Evolutionary conservation across 768 basidiomycete genomes (phyloP).

Genomic region (Russula lepida): DNA sequence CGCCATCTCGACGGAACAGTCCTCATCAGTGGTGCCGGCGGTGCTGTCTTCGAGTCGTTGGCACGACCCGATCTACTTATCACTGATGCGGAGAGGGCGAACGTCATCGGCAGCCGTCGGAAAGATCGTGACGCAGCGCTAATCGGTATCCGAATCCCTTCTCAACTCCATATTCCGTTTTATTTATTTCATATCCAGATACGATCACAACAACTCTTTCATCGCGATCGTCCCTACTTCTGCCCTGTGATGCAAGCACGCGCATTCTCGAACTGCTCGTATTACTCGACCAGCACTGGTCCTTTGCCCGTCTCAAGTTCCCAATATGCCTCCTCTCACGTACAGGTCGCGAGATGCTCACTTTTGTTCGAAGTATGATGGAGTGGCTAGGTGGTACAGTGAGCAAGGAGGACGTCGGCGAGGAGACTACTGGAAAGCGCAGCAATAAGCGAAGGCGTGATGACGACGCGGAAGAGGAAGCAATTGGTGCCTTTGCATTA

Average conservation of each 20-base stretch:
- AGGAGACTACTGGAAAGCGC: constrained; percentile 48
- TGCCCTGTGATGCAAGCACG: constrained; percentile 91
- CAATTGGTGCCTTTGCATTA: constrained; percentile 75
- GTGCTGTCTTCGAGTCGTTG: constrained; percentile 76
- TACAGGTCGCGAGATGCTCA: constrained; percentile 88
- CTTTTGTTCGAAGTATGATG: constrained; percentile 93
- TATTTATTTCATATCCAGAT: constrained; percentile 40
- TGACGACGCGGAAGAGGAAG: constrained; percentile 62
- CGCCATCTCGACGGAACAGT: constrained; percentile 93
- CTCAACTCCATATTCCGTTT: neutral
- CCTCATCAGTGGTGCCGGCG: constrained; percentile 63
- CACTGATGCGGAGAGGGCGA: constrained; percentile 81
- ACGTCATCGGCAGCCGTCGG: constrained; percentile 75
- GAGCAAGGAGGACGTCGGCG: constrained; percentile 85
- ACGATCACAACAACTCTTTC: constrained; percentile 81
- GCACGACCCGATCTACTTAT: constrained; percentile 89
- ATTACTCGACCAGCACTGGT: constrained; percentile 95
- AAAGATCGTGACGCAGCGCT: constrained; percentile 87
- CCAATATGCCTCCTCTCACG: constrained; percentile 92
- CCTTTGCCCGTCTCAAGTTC: constrained; percentile 70
- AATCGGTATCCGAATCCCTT: constrained; percentile 47
- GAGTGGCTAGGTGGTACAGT: constrained; percentile 98
- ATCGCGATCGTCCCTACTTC: constrained; percentile 70
- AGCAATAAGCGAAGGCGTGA: constrained; percentile 39
- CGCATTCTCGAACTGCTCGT: constrained; percentile 95